A percentile compares a stretch with the other conserved stretches of the same genome.
Evolutionary conservation across 139 green algal species (phyloP).

Genomic region (Parachlorella kessleri): DNA sequence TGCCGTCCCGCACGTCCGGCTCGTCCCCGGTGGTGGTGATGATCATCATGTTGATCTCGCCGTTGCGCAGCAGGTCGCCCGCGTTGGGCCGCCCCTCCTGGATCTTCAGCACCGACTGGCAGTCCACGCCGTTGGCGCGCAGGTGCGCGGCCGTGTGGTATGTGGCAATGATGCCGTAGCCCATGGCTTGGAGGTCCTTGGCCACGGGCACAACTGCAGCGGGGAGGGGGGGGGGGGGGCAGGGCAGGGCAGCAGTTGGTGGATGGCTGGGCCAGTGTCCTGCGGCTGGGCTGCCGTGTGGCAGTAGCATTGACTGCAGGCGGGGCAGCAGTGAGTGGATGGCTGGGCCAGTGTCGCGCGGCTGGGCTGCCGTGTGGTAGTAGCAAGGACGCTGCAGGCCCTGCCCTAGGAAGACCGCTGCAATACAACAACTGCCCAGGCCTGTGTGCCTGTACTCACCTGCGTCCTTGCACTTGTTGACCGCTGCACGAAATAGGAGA

Average conservation of each 20-base stretch:
- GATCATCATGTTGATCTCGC: conserved; percentile 91
- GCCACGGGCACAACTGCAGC: conserved; percentile 75
- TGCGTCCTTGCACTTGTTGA: conserved; percentile 88
- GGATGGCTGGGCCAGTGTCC: no score
- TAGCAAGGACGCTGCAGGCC: no score
- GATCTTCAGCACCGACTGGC: conserved; percentile 91
- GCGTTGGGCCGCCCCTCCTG: conserved; percentile 95
- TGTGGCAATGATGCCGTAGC: conserved; percentile 90
- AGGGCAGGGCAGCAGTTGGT: no score
- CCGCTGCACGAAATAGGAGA: no score
- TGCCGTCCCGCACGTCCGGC: conserved; percentile 90
- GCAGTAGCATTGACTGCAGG: no score
- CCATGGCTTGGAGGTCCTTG: conserved; percentile 81
- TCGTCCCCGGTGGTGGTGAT: conserved; percentile 92
- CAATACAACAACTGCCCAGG: no score
- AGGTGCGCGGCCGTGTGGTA: conserved; percentile 79
- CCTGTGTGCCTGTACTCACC: no score
- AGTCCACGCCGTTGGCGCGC: conserved; percentile 5
- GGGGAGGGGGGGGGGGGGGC: neutral
- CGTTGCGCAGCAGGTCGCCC: conserved; percentile 81
- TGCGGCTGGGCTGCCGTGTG: no score
- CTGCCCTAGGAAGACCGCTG: no score
- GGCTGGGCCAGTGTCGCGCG: no score
- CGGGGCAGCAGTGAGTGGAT: no score
- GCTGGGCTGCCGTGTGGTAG: no score